These are phyloP conservation scores for Filobasidium floriforme DNA, from an alignment of 768 basidiomycete genomes.

Conservation along the genomic window DNA sequence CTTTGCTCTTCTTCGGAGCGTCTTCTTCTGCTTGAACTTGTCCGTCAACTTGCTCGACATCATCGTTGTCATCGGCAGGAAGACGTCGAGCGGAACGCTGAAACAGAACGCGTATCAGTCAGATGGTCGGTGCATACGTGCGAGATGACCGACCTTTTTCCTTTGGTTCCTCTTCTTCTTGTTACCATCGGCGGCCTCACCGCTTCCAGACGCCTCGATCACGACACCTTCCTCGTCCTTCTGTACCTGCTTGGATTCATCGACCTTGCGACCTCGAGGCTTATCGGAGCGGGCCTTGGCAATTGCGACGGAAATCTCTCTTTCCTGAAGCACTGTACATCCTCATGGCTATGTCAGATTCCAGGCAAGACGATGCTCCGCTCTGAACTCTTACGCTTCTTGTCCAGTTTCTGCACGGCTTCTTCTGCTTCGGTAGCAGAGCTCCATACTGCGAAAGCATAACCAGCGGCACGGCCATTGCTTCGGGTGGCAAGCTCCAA, in stretches of 20 bases:
- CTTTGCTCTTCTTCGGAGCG: conserved; percentile 21
- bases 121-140: background rate
- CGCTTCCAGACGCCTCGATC: background rate
- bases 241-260: background rate
- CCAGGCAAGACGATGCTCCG: background rate
- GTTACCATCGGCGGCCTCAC: conserved; percentile 14
- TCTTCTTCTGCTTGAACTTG: conserved; percentile 23
- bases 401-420: conserved; percentile 41
- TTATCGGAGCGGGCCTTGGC: conserved; percentile 27
- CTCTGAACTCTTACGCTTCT: conserved; percentile 28
- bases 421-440: conserved; percentile 35
- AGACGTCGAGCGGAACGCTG: conserved; percentile 31
- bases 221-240: too few species aligned
- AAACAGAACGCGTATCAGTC: too few species aligned
- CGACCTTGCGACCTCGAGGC: conserved; percentile 18
- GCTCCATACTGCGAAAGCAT: conserved; percentile 38
- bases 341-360: conserved; percentile 3
- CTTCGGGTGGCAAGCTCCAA: conserved; percentile 33
- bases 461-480: conserved; percentile 37
- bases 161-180: conserved; percentile 21
- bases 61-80: conserved; percentile 39
- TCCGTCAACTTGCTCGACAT: conserved; percentile 32
- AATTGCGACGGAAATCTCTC: conserved; percentile 45
- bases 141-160: background rate
- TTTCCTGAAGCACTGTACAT: conserved; percentile 33